Evolutionary conservation across 2,329 filamentous ascomycete genomes (phyloP).

Genomic region (Salinomyces thailandicus): DNA sequence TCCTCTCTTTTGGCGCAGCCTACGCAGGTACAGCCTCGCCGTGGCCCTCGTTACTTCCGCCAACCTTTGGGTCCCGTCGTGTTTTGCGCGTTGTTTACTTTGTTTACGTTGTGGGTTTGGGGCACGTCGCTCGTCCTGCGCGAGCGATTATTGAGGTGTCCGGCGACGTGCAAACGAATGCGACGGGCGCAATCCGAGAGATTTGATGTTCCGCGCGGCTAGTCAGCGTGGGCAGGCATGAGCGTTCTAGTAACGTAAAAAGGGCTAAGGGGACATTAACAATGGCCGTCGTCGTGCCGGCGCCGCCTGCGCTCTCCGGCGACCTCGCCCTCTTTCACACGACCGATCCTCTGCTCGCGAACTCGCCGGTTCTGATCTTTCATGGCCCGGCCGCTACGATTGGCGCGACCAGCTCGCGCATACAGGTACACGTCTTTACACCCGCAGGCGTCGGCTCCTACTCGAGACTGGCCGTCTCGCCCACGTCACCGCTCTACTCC

Average conservation of each 20-base stretch:
- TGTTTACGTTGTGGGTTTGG: too few species aligned
- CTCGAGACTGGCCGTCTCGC: constrained; percentile 82
- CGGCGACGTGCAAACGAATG: too few species aligned
- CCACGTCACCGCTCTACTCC: constrained; percentile 80
- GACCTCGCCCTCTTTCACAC: constrained; percentile 84
- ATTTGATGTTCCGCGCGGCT: too few species aligned
- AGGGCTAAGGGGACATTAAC: constrained; percentile 9
- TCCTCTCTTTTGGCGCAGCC: background rate
- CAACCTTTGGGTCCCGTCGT: background rate
- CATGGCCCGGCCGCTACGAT: constrained; percentile 68
- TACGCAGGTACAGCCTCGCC: constrained; percentile 1
- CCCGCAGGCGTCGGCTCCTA: constrained; percentile 84
- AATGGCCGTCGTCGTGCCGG: constrained; percentile 76
- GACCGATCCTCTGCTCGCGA: constrained; percentile 70
- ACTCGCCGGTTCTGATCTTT: constrained; percentile 78
- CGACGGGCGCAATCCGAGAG: too few species aligned
- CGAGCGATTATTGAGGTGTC: too few species aligned
- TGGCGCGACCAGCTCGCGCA: constrained; percentile 83
- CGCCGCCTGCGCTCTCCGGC: constrained; percentile 64
- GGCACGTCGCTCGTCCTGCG: too few species aligned
- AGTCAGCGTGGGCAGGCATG: too few species aligned
- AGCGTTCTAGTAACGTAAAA: too few species aligned
- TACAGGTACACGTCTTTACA: constrained; percentile 87
- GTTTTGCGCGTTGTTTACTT: constrained; percentile 5
- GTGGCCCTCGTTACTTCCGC: background rate